These are phyloP conservation scores for Lentinula sp. DNA, from an alignment of 768 basidiomycete genomes.

Conservation along the genomic window DNA sequence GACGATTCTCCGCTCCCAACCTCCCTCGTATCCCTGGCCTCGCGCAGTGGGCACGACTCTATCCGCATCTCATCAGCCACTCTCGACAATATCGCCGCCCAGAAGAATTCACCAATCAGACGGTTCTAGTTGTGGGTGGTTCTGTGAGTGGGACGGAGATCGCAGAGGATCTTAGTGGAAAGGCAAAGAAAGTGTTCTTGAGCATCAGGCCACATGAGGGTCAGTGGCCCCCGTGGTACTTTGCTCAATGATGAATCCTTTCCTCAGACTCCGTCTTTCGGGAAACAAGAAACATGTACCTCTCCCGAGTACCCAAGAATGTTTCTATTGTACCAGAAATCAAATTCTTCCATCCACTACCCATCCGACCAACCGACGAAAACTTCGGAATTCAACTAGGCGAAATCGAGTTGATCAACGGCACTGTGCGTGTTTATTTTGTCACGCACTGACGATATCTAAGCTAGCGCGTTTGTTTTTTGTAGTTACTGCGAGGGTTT, in stretches of 20 bases:
- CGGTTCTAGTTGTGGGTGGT: slow-evolving; percentile 36
- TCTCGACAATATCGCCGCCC: slow-evolving; percentile 37
- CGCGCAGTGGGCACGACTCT: slow-evolving; percentile 25
- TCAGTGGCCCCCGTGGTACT: not conserved
- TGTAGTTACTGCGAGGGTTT: not conserved
- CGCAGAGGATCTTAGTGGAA: slow-evolving; percentile 20
- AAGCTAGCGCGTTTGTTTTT: not conserved
- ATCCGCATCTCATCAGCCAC: slow-evolving; percentile 28
- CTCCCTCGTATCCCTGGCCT: slow-evolving; percentile 26
- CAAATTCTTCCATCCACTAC: slow-evolving; percentile 24
- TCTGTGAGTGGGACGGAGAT: slow-evolving; percentile 20
- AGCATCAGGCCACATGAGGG: slow-evolving; percentile 18
- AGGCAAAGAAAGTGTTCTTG: slow-evolving; percentile 25
- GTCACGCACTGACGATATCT: not conserved
- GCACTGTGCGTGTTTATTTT: slow-evolving; percentile 20
- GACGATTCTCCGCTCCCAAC: slow-evolving; percentile 28
- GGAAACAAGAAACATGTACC: not conserved
- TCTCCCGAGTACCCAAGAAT: slow-evolving; percentile 17
- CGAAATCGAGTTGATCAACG: slow-evolving; percentile 28
- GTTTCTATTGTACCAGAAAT: slow-evolving; percentile 34
- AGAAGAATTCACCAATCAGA: slow-evolving; percentile 26
- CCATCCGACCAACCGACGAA: not conserved
- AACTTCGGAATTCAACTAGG: slow-evolving; percentile 14
- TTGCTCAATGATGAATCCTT: not conserved
- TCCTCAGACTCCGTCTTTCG: not conserved